These are phyloP conservation scores for Fusarium dlaminii DNA, from an alignment of 2,329 filamentous ascomycete genomes.

Conservation along the genomic window DNA sequence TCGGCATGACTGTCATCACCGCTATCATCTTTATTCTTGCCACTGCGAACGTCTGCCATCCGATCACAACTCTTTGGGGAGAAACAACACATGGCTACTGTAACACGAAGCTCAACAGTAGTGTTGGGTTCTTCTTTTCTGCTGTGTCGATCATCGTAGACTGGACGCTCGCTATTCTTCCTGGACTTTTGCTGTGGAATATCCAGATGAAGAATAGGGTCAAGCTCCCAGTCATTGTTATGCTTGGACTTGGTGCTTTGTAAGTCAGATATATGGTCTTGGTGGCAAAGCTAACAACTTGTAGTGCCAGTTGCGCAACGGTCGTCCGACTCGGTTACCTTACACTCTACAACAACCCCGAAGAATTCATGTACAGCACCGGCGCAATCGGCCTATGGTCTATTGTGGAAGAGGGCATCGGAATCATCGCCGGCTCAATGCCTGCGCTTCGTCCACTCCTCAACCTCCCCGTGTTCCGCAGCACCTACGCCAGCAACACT, in stretches of 20 bases:
- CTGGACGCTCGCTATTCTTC: constrained; percentile 39
- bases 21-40: constrained; percentile 35
- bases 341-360: constrained; percentile 31
- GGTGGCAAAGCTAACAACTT: neutral
- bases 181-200: constrained; percentile 39
- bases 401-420: constrained; percentile 35
- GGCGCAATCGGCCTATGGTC: constrained; percentile 39
- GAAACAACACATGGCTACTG: constrained; percentile 26
- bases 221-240: constrained; percentile 32
- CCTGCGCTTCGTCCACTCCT: constrained; percentile 34
- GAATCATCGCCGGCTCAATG: constrained; percentile 39
- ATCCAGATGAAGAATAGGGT: constrained; percentile 40
- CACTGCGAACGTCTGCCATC: constrained; percentile 38
- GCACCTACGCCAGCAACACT: constrained; percentile 16
- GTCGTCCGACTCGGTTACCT: constrained; percentile 36
- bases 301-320: constrained; percentile 35
- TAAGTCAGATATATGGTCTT: neutral
- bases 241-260: constrained; percentile 38
- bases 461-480: constrained; percentile 23
- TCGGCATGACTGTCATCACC: constrained; percentile 13
- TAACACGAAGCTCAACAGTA: constrained; percentile 26
- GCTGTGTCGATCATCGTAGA: constrained; percentile 41
- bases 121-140: constrained; percentile 40
- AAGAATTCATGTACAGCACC: constrained; percentile 37
- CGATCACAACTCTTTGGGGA: constrained; percentile 40